Conservation (phyloP, 176 grass and related monocot genomes). For the Paspalum vaginatum region DNA sequence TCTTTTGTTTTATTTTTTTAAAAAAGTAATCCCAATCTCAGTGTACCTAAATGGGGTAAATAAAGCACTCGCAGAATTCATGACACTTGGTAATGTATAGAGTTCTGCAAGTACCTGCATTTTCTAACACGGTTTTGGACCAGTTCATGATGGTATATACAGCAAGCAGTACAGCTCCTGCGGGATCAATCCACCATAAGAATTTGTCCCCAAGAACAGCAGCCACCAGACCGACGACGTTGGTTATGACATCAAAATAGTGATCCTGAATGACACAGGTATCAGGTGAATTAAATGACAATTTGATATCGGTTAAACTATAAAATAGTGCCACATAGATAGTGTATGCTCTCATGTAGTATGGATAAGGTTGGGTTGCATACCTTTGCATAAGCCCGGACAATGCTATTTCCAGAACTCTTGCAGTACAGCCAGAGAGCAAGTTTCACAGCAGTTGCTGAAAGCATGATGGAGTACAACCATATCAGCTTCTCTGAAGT, state of each 20-base stretch:
- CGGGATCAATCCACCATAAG: constrained; percentile 85
- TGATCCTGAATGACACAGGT: constrained; percentile 62
- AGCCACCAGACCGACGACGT: constrained; percentile 79
- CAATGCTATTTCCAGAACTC: constrained; percentile 71
- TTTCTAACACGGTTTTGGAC: constrained; percentile 81
- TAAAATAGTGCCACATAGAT: not conserved
- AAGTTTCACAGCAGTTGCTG: constrained; percentile 79
- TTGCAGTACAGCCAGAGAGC: constrained; percentile 79
- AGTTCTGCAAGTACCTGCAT: constrained; percentile 57
- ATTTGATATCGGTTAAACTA: constrained; percentile 11
- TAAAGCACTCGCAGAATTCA: not conserved
- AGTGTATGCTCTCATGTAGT: not conserved
- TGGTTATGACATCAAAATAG: constrained; percentile 92
- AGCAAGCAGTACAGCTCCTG: constrained; percentile 80
- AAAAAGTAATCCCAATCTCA: not conserved
- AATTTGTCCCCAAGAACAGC: constrained; percentile 82
- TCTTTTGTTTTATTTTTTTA: not conserved
- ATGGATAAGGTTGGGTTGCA: constrained; percentile 10
- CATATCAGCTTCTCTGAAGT: constrained; percentile 66
- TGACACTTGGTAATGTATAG: not conserved
- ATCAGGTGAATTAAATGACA: constrained; percentile 6
- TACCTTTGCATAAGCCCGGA: constrained; percentile 82
- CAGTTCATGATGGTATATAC: constrained; percentile 84
- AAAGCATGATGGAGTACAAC: constrained; percentile 87
- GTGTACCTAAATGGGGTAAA: not conserved